These are phyloP conservation scores for Sechiopsis laciniata DNA, from an alignment of 306 rosid genomes.

Conservation along the genomic window DNA sequence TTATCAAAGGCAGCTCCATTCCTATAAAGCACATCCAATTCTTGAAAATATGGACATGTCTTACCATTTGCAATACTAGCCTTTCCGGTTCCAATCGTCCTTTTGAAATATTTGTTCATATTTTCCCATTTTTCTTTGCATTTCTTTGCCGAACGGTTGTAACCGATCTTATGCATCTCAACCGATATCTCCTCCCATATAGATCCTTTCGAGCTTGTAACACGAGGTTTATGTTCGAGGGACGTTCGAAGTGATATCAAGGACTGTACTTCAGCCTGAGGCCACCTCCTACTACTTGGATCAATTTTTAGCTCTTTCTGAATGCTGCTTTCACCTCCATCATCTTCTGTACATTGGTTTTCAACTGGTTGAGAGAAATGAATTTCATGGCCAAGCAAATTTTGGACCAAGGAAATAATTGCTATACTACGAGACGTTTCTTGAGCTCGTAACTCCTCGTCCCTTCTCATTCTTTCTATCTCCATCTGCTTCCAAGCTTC, in stretches of 20 bases:
- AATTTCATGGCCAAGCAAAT: constrained; percentile 42
- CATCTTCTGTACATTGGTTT: constrained; percentile 34
- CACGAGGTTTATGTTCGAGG: constrained; percentile 43
- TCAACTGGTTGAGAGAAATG: constrained; percentile 38
- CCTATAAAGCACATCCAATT: constrained; percentile 52
- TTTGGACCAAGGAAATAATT: constrained; percentile 55
- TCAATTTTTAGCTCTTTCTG: constrained; percentile 32
- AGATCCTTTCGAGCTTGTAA: constrained; percentile 41
- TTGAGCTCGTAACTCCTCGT: constrained; percentile 57
- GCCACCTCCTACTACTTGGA: constrained; percentile 55
- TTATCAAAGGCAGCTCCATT: constrained; percentile 30
- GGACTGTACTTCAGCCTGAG: constrained; percentile 58
- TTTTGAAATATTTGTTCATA: constrained; percentile 72
- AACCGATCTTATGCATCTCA: constrained; percentile 48
- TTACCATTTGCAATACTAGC: constrained; percentile 41
- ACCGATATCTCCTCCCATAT: constrained; percentile 77
- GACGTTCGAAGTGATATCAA: constrained; percentile 54
- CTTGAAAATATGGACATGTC: constrained; percentile 57
- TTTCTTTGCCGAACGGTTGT: constrained; percentile 54
- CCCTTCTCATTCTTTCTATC: constrained; percentile 53
- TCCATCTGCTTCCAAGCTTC: constrained; percentile 70
- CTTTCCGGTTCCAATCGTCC: constrained; percentile 46
- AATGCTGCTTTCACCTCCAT: constrained; percentile 28
- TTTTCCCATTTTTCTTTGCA: constrained; percentile 90
- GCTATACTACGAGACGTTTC: constrained; percentile 63